Base-by-base conservation (phyloP, 257 asterid genomes). In the Solanum dulcamara region DNA sequence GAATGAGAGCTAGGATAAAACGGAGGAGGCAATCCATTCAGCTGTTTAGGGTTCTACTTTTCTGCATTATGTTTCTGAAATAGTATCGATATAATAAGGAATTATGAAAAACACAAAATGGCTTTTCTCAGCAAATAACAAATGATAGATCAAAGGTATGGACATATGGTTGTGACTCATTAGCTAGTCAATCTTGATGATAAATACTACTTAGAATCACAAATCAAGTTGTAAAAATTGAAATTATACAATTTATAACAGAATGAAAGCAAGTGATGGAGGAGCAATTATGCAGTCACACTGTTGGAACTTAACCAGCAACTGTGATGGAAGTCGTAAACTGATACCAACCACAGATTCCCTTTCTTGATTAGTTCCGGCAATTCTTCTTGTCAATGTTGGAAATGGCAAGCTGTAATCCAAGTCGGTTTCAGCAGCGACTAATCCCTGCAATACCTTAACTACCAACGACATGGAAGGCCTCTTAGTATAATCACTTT, bases 401-500 rank as follows among this genome's bases (percentile, higher is more conserved):
- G 87, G 12, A 12, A 35, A 26, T 7, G 50, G 6, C 3, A 71
- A 86, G 32, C 15, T 70, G 59, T 51, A 87, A 66, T 84, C 85
- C 48, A 77, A 46, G 15, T 80, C 30, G 5, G 48, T 42, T 55
- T 88, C 87, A 53, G 51, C 71, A 24, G 80, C 81, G 17, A 80
- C 72, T n/a, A 80, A 62, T 17, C 86, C 88, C 13, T 88, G 87
- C 35, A 88, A 57, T 4, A 86, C 88, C 66, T 86, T 84, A 82
- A 84, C 87, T 15, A 86, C 87, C 22, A 80, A 8, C 0, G 90
- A 88, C 88, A 86, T 88, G 57, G 87, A 57, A 67, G 90, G 90
- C 81, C 90, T 86, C 50, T 38, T 83, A 12, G 83, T 88, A 51
- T 38, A 81, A 84, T 88, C 88, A 35, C 71, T 71, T 44, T 86